These are phyloP conservation scores for Candida methanosorbosa DNA, from an alignment of 805 yeast species.

Conservation along the genomic window DNA sequence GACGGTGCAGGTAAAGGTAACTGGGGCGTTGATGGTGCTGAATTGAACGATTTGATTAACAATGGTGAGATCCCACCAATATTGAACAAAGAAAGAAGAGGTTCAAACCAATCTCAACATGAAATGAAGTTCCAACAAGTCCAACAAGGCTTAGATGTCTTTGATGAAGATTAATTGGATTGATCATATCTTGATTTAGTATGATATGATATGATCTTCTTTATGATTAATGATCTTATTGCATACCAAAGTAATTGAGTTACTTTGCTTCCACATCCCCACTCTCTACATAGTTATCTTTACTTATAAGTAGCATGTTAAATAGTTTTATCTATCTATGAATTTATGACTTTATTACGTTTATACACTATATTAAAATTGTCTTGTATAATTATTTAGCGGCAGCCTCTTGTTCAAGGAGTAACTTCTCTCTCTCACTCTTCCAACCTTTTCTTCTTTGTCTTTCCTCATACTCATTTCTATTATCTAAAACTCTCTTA, in stretches of 20 bases:
- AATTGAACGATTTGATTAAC: constrained; percentile 52
- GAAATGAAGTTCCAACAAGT: constrained; percentile 29
- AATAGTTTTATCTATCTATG: too few relatives aligned
- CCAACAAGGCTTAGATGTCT: constrained; percentile 6
- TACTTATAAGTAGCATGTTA: too few relatives aligned
- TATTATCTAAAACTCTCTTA: constrained; percentile 59
- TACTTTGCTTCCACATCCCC: too few relatives aligned
- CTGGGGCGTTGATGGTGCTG: constrained; percentile 84
- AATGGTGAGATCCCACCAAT: constrained; percentile 46
- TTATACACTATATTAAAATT: too few relatives aligned
- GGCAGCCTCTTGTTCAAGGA: constrained; percentile 18
- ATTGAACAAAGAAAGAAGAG: constrained; percentile 38
- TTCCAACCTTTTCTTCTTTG: constrained; percentile 85
- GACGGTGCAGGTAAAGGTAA: constrained; percentile 81
- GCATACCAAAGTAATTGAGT: too few relatives aligned
- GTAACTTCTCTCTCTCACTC: constrained; percentile 37
- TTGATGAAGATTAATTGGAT: neutral
- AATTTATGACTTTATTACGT: too few relatives aligned
- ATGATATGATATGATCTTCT: too few relatives aligned
- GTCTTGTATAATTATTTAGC: too few relatives aligned
- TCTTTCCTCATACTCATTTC: constrained; percentile 72
- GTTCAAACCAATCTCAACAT: constrained; percentile 37
- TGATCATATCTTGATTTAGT: too few relatives aligned
- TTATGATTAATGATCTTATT: too few relatives aligned
- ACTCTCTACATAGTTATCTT: too few relatives aligned